Base-by-base conservation (phyloP, 306 rosid genomes). In the Dicorynia guianensis region DNA sequence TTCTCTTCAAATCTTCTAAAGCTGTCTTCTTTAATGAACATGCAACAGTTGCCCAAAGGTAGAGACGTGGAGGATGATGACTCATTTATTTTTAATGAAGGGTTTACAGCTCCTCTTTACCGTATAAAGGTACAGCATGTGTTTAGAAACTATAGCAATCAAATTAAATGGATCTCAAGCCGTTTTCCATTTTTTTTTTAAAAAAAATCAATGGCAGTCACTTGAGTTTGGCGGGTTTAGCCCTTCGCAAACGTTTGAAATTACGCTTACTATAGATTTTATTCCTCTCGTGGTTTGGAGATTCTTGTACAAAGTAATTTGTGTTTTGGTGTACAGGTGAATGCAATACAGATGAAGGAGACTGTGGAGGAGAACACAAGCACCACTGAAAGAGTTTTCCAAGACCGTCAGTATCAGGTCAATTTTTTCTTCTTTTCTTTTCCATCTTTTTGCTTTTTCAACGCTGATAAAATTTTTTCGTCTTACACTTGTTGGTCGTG, bases 331-430 rank as follows among this genome's bases (percentile, higher is more conserved):
- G 33, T 82, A 56, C 83, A 96, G 99, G 99, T 96, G 75, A 96
- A 96, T 84, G 99, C 99, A 74, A 96, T 96, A 75, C 99, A 96
- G 85, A 85, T 96, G 94, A 96, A 96, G 89, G 99, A 96, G 74
- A 96, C 99, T 39, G 99, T 90, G 50, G 99, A 96, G 83, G 99
- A 96, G 80, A 96, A 96, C 83, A 85, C 97, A 46, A 96, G 96
- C 89, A 96, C 99, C 72, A 96, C 99, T 11, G 99, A 96, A 63
- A 84, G 98, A 85, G 99, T 96, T 80, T 96, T 96, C 68, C 99
- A 96, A 84, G 99, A 96, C 77, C 99, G 99, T 39, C 99, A 96
- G 73, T 96, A 96, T 87, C 99, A 96, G 98, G 99, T 96, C 66
- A 78, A 42, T 36, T 72, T 77, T 66, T 49, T 72, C 35, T 63